phyloP scores from a whole-genome alignment of 1,284 basidiomycete species.

The Leccinum pachyderme region DNA sequence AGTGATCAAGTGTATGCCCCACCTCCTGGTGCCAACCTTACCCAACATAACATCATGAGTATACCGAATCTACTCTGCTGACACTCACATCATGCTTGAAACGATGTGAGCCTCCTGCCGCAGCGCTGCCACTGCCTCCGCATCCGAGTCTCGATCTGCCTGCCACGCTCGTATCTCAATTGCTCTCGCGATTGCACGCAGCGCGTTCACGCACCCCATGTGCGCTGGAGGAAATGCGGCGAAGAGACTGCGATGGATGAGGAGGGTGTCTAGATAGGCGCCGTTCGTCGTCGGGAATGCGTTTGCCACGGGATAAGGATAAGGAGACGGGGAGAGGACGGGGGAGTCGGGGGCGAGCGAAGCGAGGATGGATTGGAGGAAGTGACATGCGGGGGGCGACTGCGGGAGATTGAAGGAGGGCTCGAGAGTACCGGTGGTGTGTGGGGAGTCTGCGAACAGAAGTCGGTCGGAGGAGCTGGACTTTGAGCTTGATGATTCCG shows the following conservation, averaged over 20 bases:
- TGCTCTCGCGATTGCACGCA: constrained; percentile 59
- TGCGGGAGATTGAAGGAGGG: constrained; percentile 1
- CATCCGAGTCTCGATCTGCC: constrained; percentile 62
- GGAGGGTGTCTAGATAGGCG: constrained; percentile 71
- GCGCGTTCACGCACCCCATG: constrained; percentile 55
- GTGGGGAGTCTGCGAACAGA: constrained; percentile 23
- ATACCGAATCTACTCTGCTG: constrained; percentile 11
- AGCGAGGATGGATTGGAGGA: constrained; percentile 57
- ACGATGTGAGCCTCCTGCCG: constrained; percentile 54
- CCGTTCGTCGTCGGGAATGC: constrained; percentile 64
- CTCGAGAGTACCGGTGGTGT: constrained; percentile 1
- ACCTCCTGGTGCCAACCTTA: neutral
- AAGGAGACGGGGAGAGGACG: constrained; percentile 43
- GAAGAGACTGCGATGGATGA: constrained; percentile 68
- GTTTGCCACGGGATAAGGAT: constrained; percentile 54
- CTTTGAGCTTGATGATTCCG: constrained; percentile 45
- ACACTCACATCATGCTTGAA: constrained; percentile 24
- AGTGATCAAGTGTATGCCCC: neutral
- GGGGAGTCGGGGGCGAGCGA: constrained; percentile 37
- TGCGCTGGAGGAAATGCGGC: constrained; percentile 59
- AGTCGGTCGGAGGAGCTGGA: constrained; percentile 37
- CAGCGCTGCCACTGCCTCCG: constrained; percentile 62
- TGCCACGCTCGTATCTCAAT: constrained; percentile 63
- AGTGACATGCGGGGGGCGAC: constrained; percentile 44
- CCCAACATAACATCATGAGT: neutral